A percentile compares a stretch with the other conserved stretches of the same genome.
These are phyloP conservation scores for Huntiella omanensis DNA, from an alignment of 2,329 filamentous ascomycete genomes.

Conservation along the genomic window DNA sequence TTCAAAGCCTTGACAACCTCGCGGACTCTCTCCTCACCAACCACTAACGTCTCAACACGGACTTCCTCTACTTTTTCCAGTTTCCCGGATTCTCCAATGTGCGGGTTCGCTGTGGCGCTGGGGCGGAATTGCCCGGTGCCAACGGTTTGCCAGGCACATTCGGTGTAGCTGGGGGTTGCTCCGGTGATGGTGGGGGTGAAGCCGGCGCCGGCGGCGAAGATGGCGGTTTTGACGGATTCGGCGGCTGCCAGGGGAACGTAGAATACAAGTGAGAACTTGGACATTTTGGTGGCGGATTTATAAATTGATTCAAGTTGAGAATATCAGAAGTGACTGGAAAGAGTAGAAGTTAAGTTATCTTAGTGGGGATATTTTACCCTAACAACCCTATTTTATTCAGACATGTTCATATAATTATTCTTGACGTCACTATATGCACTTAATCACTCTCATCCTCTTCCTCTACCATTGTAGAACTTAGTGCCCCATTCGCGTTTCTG, in stretches of 20 bases:
- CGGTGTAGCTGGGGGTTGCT: conserved; percentile 32
- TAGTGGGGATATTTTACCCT: neutral
- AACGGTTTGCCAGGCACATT: conserved; percentile 30
- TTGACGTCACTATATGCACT: conserved; percentile 9
- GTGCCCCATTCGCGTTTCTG: neutral
- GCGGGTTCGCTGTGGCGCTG: conserved; percentile 38
- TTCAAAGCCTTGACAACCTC: conserved; percentile 46
- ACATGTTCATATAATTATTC: neutral
- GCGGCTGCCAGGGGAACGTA: conserved; percentile 26
- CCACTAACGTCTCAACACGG: conserved; percentile 42
- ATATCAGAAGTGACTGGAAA: too few species aligned
- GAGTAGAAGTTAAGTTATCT: neutral
- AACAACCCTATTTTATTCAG: neutral
- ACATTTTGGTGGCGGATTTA: neutral
- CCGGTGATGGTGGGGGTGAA: conserved; percentile 29
- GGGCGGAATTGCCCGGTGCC: conserved; percentile 51
- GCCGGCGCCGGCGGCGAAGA: conserved; percentile 40
- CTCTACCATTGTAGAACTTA: conserved; percentile 12
- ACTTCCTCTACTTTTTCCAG: conserved; percentile 42
- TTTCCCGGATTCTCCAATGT: conserved; percentile 37
- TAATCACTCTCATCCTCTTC: conserved; percentile 14
- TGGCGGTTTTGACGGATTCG: conserved; percentile 32
- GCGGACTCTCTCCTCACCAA: conserved; percentile 35
- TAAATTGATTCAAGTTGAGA: too few species aligned
- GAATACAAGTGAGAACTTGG: conserved; percentile 27